These are phyloP conservation scores for Trametes versicolor DNA, from an alignment of 1,284 basidiomycete genomes.

Conservation along the genomic window DNA sequence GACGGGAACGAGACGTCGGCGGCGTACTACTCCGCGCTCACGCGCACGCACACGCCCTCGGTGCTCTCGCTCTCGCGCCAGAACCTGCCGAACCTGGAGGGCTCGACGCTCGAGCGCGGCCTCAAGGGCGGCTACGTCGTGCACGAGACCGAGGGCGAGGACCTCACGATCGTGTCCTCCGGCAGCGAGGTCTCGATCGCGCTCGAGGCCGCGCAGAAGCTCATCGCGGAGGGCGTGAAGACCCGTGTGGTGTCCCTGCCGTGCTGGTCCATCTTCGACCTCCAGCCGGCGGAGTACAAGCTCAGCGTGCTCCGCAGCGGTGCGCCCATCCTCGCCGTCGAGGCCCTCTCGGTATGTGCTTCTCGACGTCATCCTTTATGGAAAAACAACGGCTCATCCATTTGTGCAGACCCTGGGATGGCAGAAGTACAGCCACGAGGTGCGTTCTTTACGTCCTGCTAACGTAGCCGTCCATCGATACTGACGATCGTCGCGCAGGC, in stretches of 20 bases:
- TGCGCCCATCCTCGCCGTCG: slow-evolving; percentile 89
- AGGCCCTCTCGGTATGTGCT: slow-evolving; percentile 75
- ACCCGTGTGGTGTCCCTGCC: slow-evolving; percentile 89
- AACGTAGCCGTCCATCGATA: slow-evolving; percentile 6
- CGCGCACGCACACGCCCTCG: slow-evolving; percentile 82
- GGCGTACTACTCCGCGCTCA: slow-evolving; percentile 85
- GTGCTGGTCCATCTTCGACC: slow-evolving; percentile 91
- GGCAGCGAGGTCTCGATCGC: slow-evolving; percentile 92
- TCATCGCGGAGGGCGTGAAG: slow-evolving; percentile 82
- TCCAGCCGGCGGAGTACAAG: slow-evolving; percentile 84
- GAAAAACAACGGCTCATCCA: slow-evolving; percentile 13
- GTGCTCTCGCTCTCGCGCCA: slow-evolving; percentile 91
- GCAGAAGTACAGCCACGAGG: slow-evolving; percentile 89
- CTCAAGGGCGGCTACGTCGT: slow-evolving; percentile 91
- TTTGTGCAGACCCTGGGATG: slow-evolving; percentile 74
- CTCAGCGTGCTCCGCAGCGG: slow-evolving; percentile 89
- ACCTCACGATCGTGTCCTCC: slow-evolving; percentile 88
- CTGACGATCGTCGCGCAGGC: slow-evolving; percentile 54
- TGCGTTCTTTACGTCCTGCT: slow-evolving; percentile 35
- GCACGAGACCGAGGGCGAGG: slow-evolving; percentile 79
- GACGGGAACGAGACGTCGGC: slow-evolving; percentile 96
- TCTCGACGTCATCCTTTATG: background rate
- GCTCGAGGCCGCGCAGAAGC: slow-evolving; percentile 84
- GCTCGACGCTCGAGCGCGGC: slow-evolving; percentile 88
- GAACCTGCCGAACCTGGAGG: slow-evolving; percentile 93